These are phyloP conservation scores for Alternaria sp. DNA, from an alignment of 2,329 filamentous ascomycete species.

Conservation along the genomic window DNA sequence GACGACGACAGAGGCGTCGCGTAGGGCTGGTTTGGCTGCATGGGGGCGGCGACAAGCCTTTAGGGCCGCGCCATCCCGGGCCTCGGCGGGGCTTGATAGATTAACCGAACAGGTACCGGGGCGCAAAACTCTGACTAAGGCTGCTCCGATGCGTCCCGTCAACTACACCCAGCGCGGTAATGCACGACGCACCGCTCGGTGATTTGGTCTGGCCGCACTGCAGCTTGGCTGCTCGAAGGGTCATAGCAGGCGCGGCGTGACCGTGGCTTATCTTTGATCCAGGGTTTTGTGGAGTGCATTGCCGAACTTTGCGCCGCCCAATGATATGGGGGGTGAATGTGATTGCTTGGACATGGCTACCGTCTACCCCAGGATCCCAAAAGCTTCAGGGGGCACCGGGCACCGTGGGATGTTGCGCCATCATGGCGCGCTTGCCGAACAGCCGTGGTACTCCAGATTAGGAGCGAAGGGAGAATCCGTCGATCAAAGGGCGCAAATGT, in stretches of 20 bases:
- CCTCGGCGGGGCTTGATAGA: slow-evolving; percentile 26
- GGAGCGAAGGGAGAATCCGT: not conserved
- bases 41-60: slow-evolving; percentile 29
- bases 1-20: slow-evolving; percentile 11
- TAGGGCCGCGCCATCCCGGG: slow-evolving; percentile 21
- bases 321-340: not conserved
- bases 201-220: not conserved
- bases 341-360: slow-evolving; percentile 1
- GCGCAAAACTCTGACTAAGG: slow-evolving; percentile 5
- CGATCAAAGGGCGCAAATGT: not conserved
- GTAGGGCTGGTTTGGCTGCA: slow-evolving; percentile 14
- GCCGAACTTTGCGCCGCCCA: slow-evolving; percentile 15
- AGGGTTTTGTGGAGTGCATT: slow-evolving; percentile 14
- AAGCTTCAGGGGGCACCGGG: not conserved
- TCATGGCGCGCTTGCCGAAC: not conserved
- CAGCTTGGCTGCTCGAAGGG: not conserved
- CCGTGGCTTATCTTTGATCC: slow-evolving; percentile 1
- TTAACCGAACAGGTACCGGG: slow-evolving; percentile 23
- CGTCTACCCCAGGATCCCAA: not conserved
- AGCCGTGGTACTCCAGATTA: not conserved
- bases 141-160: slow-evolving; percentile 20
- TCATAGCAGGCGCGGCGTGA: not conserved
- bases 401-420: not conserved
- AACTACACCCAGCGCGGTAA: slow-evolving; percentile 19
- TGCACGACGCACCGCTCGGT: slow-evolving; percentile 18